Percentiles rank a stretch among this genome's conserved stretches.
Evolutionary conservation across 129 eudicot species (phyloP).

Genomic region (Pulicaria dysenterica): DNA sequence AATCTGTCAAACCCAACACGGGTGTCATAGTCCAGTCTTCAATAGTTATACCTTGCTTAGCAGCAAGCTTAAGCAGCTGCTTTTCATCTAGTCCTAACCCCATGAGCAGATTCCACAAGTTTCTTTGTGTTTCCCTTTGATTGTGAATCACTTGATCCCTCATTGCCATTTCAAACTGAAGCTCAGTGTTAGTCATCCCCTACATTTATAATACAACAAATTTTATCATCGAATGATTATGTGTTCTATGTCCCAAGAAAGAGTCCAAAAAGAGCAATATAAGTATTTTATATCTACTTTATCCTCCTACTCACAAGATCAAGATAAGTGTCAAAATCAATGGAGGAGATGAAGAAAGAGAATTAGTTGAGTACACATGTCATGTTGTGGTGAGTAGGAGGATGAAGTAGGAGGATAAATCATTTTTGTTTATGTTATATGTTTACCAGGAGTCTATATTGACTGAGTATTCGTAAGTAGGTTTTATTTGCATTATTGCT

Average conservation of each 20-base stretch:
- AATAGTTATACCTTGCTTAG: slow-evolving; percentile 73
- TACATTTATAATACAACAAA: slow-evolving; percentile 22
- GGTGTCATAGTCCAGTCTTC: slow-evolving; percentile 68
- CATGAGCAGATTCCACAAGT: slow-evolving; percentile 74
- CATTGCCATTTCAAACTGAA: slow-evolving; percentile 88
- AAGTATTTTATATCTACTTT: too few species aligned
- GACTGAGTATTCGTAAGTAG: slow-evolving; percentile 78
- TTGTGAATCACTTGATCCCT: slow-evolving; percentile 83
- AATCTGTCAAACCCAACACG: slow-evolving; percentile 29
- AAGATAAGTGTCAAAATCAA: too few species aligned
- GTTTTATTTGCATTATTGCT: slow-evolving; percentile 83
- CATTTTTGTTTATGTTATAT: too few species aligned
- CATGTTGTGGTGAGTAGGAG: too few species aligned
- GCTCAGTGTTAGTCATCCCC: slow-evolving; percentile 88
- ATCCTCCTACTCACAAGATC: too few species aligned
- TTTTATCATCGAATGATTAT: neutral
- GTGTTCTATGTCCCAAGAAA: too few species aligned
- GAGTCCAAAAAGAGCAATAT: too few species aligned
- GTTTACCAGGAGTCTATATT: slow-evolving; percentile 88
- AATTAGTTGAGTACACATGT: too few species aligned
- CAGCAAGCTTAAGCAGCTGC: slow-evolving; percentile 65
- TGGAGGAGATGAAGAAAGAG: too few species aligned
- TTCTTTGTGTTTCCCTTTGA: slow-evolving; percentile 80
- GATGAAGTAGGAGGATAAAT: too few species aligned
- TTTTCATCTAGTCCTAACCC: slow-evolving; percentile 72